Conservation (phyloP, 1,139 yeast genomes). For the Trichomonascaceae sp. region DNA sequence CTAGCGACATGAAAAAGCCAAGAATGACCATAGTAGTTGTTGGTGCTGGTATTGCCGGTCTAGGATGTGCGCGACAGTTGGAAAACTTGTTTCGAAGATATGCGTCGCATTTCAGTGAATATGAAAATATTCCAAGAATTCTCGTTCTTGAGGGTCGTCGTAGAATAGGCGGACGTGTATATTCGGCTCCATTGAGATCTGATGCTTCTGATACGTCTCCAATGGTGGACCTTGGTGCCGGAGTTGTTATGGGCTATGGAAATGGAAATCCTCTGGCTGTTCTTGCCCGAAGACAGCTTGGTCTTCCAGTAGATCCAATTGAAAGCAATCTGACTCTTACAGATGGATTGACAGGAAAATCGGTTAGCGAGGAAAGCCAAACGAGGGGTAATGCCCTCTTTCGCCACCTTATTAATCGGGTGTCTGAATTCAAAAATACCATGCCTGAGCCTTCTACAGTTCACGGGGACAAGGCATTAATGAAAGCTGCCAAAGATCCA, state of each 20-base stretch:
- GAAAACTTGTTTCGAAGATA: conserved; percentile 34
- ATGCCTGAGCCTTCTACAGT: conserved; percentile 32
- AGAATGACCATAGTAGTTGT: conserved; percentile 35
- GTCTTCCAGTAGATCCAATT: conserved; percentile 34
- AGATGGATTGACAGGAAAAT: conserved; percentile 30
- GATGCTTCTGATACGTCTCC: conserved; percentile 20
- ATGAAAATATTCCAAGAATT: conserved; percentile 37
- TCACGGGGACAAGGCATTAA: conserved; percentile 34
- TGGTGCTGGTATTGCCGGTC: conserved; percentile 42
- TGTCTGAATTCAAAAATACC: conserved; percentile 32
- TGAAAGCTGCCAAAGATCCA: conserved; percentile 35
- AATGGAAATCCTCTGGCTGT: conserved; percentile 40
- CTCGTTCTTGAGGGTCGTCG: conserved; percentile 37
- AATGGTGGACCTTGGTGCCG: conserved; percentile 39
- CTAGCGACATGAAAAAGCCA: conserved; percentile 28
- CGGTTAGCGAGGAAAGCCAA: conserved; percentile 27
- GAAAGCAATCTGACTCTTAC: conserved; percentile 30
- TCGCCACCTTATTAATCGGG: conserved; percentile 34
- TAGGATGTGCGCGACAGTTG: conserved; percentile 39
- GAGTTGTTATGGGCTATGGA: conserved; percentile 37
- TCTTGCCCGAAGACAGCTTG: conserved; percentile 37
- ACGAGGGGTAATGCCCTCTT: conserved; percentile 33
- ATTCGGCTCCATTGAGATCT: conserved; percentile 34
- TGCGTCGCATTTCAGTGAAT: conserved; percentile 31
- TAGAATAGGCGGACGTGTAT: conserved; percentile 41